Evolutionary conservation across 192 early-diverging fungal species (phyloP).

Genomic region (Geosiphon pyriformis): DNA sequence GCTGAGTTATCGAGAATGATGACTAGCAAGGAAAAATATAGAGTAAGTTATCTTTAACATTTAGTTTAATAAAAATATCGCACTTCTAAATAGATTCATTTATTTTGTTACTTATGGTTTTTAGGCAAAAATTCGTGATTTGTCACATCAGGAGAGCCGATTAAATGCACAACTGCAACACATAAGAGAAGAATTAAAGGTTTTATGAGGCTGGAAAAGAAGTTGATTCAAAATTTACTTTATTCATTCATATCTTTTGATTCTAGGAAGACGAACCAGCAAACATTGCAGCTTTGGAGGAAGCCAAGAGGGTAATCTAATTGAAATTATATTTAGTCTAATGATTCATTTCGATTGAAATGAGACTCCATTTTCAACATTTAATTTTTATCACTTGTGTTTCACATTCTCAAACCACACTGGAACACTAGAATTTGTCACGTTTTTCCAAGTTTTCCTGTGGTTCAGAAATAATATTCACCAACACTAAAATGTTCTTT

Average conservation of each 20-base stretch:
- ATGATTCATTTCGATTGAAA: background rate
- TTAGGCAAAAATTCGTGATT: constrained; percentile 28
- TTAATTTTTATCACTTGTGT: background rate
- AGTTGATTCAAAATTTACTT: background rate
- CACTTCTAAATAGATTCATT: background rate
- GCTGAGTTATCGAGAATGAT: constrained; percentile 33
- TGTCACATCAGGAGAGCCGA: constrained; percentile 32
- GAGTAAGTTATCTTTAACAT: background rate
- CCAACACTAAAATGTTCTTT: no score
- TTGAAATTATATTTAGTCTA: background rate
- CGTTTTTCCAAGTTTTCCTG: no score
- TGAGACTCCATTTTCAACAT: background rate
- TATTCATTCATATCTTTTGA: no score
- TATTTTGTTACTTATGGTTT: no score
- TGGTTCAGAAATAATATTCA: no score
- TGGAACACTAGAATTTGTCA: no score
- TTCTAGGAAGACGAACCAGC: constrained; percentile 55
- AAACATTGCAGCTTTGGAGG: constrained; percentile 55
- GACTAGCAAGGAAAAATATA: constrained; percentile 22
- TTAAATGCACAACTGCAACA: constrained; percentile 37
- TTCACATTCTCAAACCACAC: constrained; percentile 16
- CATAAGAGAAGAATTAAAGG: constrained; percentile 35
- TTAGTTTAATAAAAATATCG: background rate
- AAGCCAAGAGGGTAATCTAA: constrained; percentile 28
- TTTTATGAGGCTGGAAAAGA: no score